Percentiles rank a stretch among this genome's conserved stretches.
These are phyloP conservation scores for Rhizopus stolonifer DNA, from an alignment of 371 early-diverging fungal genomes.

Conservation along the genomic window DNA sequence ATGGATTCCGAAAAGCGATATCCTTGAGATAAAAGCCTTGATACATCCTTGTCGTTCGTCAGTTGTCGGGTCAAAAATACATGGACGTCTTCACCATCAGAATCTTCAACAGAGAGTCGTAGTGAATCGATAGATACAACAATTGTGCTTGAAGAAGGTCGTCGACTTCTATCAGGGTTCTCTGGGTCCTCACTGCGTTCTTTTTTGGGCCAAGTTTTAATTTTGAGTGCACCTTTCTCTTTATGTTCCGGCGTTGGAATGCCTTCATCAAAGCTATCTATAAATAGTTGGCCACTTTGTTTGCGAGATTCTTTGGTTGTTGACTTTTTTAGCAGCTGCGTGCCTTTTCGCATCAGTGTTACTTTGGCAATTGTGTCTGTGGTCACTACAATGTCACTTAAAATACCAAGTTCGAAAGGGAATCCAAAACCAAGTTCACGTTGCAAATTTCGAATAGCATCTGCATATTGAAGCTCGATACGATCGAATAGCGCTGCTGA, in stretches of 20 bases:
- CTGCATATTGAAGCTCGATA: constrained; percentile 21
- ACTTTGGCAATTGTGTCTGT: constrained; percentile 27
- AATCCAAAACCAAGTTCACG: constrained; percentile 26
- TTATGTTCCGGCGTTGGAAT: neutral
- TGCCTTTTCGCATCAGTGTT: neutral
- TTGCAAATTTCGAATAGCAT: constrained; percentile 26
- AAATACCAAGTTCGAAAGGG: constrained; percentile 31
- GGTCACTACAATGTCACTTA: constrained; percentile 36
- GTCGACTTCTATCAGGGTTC: neutral
- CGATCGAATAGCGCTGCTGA: constrained; percentile 10
- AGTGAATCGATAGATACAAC: neutral
- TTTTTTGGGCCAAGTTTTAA: neutral
- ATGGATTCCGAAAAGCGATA: constrained; percentile 45
- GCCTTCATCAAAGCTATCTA: neutral
- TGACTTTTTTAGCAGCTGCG: neutral
- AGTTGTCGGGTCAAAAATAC: constrained; percentile 36
- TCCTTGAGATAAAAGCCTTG: constrained; percentile 33
- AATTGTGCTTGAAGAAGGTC: neutral
- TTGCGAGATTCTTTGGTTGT: neutral
- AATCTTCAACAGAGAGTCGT: constrained; percentile 17
- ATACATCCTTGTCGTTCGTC: constrained; percentile 19
- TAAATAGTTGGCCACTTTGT: neutral
- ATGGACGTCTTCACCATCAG: constrained; percentile 27
- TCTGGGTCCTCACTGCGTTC: neutral
- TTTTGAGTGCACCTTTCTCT: neutral